Evolutionary conservation across 1,284 basidiomycete genomes (phyloP).

Genomic region (Pisolithus thermaeus): DNA sequence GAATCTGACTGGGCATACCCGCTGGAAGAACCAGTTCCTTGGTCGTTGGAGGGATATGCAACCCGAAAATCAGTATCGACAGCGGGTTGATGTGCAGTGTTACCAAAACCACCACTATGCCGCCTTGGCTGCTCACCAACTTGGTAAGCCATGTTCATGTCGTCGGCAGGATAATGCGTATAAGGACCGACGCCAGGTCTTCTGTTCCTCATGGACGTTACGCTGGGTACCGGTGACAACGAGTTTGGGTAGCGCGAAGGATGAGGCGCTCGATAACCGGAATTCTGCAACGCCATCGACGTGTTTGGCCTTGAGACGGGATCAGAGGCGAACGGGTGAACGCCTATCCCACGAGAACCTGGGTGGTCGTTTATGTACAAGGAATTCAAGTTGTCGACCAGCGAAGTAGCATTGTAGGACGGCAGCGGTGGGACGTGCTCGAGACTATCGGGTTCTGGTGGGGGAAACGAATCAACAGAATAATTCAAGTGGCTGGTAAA

Average conservation of each 20-base stretch:
- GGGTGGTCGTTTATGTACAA: conserved; percentile 21
- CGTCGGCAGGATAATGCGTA: conserved; percentile 19
- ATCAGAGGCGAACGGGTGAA: conserved; percentile 18
- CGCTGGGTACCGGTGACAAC: conserved; percentile 15
- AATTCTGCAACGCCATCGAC: conserved; percentile 27
- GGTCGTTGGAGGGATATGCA: too few relatives aligned
- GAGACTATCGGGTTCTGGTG: conserved; percentile 17
- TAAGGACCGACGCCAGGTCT: conserved; percentile 12
- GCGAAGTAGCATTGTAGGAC: conserved; percentile 16
- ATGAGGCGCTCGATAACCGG: conserved; percentile 13
- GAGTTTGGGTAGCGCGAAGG: conserved; percentile 24
- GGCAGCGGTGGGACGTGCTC: conserved; percentile 14
- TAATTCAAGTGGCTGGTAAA: conserved; percentile 25
- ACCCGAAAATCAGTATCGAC: conserved; percentile 21
- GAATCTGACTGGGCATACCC: too few relatives aligned
- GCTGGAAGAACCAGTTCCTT: too few relatives aligned
- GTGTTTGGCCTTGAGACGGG: conserved; percentile 28
- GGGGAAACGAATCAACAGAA: conserved; percentile 19
- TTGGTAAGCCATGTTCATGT: conserved; percentile 12
- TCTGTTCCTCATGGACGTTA: conserved; percentile 12
- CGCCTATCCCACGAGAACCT: conserved; percentile 16
- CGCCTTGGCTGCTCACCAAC: conserved; percentile 14
- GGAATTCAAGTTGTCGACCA: conserved; percentile 24
- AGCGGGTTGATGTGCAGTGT: conserved; percentile 10
- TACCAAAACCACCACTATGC: conserved; percentile 12